These are phyloP conservation scores for Geosmithia flava DNA, from an alignment of 2,329 filamentous ascomycete genomes.

Conservation along the genomic window DNA sequence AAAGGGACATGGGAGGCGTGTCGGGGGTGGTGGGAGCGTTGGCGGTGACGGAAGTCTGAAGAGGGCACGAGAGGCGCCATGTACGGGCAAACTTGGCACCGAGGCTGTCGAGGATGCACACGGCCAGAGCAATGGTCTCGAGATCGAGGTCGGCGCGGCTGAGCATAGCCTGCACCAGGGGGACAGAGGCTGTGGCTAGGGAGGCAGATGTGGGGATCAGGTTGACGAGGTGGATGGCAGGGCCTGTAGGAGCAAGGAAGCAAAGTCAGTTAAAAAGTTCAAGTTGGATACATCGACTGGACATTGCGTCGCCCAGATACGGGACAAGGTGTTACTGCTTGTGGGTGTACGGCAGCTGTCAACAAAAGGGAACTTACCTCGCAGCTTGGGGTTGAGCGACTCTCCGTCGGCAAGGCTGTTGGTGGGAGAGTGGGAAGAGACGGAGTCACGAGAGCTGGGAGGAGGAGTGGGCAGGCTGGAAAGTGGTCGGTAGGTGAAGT, in stretches of 20 bases:
- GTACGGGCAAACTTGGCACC: constrained; percentile 48
- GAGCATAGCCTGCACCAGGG: constrained; percentile 48
- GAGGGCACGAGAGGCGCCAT: constrained; percentile 48
- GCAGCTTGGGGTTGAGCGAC: constrained; percentile 22
- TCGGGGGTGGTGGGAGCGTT: constrained; percentile 6
- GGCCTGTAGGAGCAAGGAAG: constrained; percentile 28
- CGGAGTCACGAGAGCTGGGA: constrained; percentile 34
- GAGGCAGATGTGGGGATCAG: constrained; percentile 53
- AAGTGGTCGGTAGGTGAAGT: constrained; percentile 54
- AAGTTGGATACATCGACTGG: background rate
- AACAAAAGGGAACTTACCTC: constrained; percentile 17
- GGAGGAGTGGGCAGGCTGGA: constrained; percentile 58
- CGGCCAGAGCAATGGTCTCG: constrained; percentile 51
- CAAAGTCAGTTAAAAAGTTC: background rate
- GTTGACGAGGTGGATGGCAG: constrained; percentile 53
- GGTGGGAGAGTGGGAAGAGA: constrained; percentile 28
- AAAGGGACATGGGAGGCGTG: constrained; percentile 28
- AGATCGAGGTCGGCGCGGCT: constrained; percentile 43
- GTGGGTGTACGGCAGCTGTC: background rate
- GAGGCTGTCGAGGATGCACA: constrained; percentile 55
- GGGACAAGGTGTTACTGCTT: background rate
- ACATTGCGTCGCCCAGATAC: too few species aligned
- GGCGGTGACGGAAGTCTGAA: constrained; percentile 14
- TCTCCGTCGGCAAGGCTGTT: constrained; percentile 30
- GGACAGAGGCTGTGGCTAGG: constrained; percentile 42